Evolutionary conservation across 169 alveolate species (phyloP).

Genomic region (Eimeria tenella): DNA sequence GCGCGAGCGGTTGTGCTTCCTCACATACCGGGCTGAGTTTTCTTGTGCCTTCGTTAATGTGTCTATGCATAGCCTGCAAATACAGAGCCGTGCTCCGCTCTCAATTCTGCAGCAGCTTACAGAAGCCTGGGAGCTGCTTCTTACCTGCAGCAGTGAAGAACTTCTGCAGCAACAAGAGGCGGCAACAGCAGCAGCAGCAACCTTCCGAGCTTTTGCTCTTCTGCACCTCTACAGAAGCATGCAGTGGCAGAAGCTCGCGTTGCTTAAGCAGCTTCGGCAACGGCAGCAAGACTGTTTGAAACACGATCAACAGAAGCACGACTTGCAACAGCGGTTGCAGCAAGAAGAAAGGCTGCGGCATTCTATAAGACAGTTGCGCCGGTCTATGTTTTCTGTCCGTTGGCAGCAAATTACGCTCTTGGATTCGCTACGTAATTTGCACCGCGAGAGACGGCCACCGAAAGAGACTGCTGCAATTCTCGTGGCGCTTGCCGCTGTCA

Average conservation of each 20-base stretch:
- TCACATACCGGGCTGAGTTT: background rate
- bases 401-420: background rate
- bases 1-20: background rate
- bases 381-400: background rate
- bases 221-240: slow-evolving; percentile 17
- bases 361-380: background rate
- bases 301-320: background rate
- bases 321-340: background rate
- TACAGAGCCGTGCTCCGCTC: background rate
- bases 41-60: background rate
- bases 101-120: background rate
- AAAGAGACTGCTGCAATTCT: slow-evolving; percentile 1
- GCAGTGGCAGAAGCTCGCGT: slow-evolving; percentile 10
- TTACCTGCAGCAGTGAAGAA: slow-evolving; percentile 6
- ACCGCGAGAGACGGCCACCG: background rate
- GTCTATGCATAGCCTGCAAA: background rate
- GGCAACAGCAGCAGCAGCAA: background rate
- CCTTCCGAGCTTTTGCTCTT: background rate
- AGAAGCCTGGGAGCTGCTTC: slow-evolving; percentile 28
- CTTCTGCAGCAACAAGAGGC: background rate
- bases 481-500: slow-evolving; percentile 10
- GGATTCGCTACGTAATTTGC: background rate
- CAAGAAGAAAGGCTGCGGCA: background rate
- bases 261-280: background rate
- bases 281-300: background rate